Evolutionary conservation across 1,284 basidiomycete species (phyloP), one percentile per base, ranked within the genome.

Genomic region (Leccinum subfulvum): DNA sequence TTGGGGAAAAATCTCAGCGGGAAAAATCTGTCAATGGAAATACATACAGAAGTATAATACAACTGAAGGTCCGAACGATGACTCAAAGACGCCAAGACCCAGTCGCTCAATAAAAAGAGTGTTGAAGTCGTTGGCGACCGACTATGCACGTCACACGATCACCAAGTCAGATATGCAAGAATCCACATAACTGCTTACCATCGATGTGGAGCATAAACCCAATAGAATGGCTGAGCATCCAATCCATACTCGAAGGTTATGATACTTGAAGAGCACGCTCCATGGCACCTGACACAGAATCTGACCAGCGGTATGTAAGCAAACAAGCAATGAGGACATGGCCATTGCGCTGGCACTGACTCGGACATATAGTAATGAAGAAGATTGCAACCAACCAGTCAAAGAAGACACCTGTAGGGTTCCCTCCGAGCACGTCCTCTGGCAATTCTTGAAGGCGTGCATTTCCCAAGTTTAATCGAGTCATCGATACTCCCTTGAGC

Each of bases 341-440:
- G 28, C 28, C 16, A 13, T 54, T 23, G 21, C 23, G 53, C 6
- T 56, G 8, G 18, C 10, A 77, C 85, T 58, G 28, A 28, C 28
- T 28, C 28, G 28, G 65, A 88, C 89, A 70, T 90, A 91, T 63
- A 89, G 84, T 74, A 28, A 92, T 85, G 75, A 86, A 92, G 74
- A 91, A 92, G 3, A 82, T 81, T 0, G 90, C 88, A 63, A 85
- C 89, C 57, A 90, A 76, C 89, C 89, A 91, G 69, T 90, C 89
- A 68, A 88, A 92, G 21, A 84, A 76, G 16, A 79, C 67, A 2
- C 90, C 90, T 0, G 84, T 86, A 8, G 82, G 81, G 68, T 92
- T 90, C 2, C 89, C 89, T 33, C 80, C 79, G 4, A 92, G 81
- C 11, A 81, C 75, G 65, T 91, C 89, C 51, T 82, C 71, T 1